Evolutionary conservation across 1,139 yeast genomes (phyloP), one percentile per base, ranked within the genome.

Genomic region (Debaryomyces sp.): DNA sequence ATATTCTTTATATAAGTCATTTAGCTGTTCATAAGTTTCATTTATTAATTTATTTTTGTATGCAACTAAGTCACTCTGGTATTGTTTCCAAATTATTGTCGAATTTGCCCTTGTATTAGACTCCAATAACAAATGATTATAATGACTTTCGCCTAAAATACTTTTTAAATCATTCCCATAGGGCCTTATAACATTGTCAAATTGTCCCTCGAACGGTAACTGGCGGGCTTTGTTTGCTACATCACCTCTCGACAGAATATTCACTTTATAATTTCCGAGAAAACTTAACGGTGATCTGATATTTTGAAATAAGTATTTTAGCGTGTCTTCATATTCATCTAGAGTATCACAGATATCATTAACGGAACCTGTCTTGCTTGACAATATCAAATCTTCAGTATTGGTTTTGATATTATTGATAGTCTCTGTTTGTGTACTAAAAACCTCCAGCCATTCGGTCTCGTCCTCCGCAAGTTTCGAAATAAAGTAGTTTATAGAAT

Each of bases 51-150:
- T 51, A 44, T 66, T 66, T 33, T 61, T 55, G 6, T 51, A 47
- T 26, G 56, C 52, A n/a, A 63, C 50, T 46, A 70, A 50, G 21
- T 64, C 57, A 17, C 50, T 50, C 41, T 63, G 56, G 53, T 68
- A 73, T 48, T 66, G 71, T 47, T 65, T 61, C 78, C 78, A 73
- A 23, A 70, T 55, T 5, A 71, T 63, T 10, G 55, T 57, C n/a
- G 65, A 56, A 45, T 71, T 64, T 2, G 68, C 66, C n/a, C 58
- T 53, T 8, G 65, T 55, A 32, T 59, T 60, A 12, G 55, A 52
- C 5, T 59, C 53, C 3, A 69, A 56, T 35, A 73, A 53, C 1
- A 60, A 48, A 0, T 58, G 53, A 50, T 70, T 76, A 50, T 73
- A 73, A 22, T 56, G 54, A 42, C 66, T 70, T 51, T 71, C 76